Evolutionary conservation across 805 yeast species (phyloP).

Genomic region (Saccharomycopsis sp.): DNA sequence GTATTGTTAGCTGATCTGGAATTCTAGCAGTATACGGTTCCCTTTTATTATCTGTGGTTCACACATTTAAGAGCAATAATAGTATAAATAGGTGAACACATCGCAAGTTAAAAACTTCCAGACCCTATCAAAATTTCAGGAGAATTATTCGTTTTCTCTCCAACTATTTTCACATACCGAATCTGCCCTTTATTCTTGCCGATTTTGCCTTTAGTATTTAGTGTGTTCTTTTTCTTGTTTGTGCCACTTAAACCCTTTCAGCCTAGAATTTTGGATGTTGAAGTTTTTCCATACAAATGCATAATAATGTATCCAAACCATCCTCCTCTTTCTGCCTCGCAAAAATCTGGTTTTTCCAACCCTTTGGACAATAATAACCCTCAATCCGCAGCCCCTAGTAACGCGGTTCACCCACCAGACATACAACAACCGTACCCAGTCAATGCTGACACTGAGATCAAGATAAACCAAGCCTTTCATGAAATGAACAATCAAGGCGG

Average conservation of each 20-base stretch:
- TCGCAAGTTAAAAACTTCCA: too few relatives aligned
- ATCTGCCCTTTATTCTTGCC: too few relatives aligned
- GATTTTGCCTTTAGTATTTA: too few relatives aligned
- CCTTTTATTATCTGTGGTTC: too few relatives aligned
- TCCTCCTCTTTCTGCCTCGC: background rate
- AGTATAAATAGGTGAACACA: too few relatives aligned
- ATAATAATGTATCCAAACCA: slow-evolving; percentile 1
- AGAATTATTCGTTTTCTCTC: too few relatives aligned
- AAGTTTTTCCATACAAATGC: slow-evolving; percentile 2
- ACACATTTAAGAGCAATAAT: too few relatives aligned
- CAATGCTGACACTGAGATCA: background rate
- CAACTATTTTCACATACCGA: too few relatives aligned
- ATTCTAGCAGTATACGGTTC: too few relatives aligned
- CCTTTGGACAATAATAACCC: background rate
- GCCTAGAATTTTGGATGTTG: background rate
- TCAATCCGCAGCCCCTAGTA: background rate
- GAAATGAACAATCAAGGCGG: background rate
- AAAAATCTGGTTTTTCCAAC: background rate
- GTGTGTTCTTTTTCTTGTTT: too few relatives aligned
- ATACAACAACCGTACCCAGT: background rate
- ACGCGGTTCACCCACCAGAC: background rate
- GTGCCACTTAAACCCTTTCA: background rate
- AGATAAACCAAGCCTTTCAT: background rate
- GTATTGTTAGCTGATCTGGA: too few relatives aligned
- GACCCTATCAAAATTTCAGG: too few relatives aligned